Percentiles rank a stretch among this genome's conserved stretches.
phyloP scores from a whole-genome alignment of 2,329 filamentous ascomycete species.

The Mollisia scopiformis region DNA sequence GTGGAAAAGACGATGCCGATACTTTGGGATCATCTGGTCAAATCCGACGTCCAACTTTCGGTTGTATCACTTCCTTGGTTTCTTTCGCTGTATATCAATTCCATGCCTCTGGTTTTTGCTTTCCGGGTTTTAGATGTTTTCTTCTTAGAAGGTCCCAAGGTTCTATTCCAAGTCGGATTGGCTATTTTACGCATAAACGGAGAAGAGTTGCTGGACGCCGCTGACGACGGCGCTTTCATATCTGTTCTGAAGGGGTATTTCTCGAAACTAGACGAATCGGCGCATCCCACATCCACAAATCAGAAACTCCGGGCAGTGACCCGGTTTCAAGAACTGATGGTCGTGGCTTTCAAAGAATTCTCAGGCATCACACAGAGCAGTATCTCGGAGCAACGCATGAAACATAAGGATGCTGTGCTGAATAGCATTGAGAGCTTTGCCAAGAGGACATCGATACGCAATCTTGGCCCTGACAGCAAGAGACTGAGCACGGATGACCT shows the following conservation, averaged over 20 bases:
- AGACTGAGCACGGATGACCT: constrained; percentile 83
- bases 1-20: constrained; percentile 99
- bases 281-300: constrained; percentile 94
- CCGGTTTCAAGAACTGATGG: constrained; percentile 97
- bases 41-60: constrained; percentile 94
- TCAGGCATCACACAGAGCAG: constrained; percentile 92
- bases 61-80: constrained; percentile 99
- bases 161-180: constrained; percentile 93
- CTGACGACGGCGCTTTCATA: constrained; percentile 95
- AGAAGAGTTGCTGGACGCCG: constrained; percentile 89
- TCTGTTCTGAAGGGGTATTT: constrained; percentile 96
- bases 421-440: constrained; percentile 97
- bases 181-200: constrained; percentile 98
- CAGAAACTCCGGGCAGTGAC: constrained; percentile 93
- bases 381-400: constrained; percentile 84
- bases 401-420: constrained; percentile 92
- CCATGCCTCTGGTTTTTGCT: constrained; percentile 97
- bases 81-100: constrained; percentile 97
- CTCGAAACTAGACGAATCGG: constrained; percentile 88
- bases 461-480: constrained; percentile 95
- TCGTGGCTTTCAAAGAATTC: constrained; percentile 98
- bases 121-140: constrained; percentile 97
- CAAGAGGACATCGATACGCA: constrained; percentile 93
- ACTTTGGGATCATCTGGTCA: constrained; percentile 96
- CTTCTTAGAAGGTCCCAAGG: constrained; percentile 96